Base-by-base conservation (phyloP, 495 filamentous ascomycete species). In the Aspergillus sclerotiicarbonarius region DNA sequence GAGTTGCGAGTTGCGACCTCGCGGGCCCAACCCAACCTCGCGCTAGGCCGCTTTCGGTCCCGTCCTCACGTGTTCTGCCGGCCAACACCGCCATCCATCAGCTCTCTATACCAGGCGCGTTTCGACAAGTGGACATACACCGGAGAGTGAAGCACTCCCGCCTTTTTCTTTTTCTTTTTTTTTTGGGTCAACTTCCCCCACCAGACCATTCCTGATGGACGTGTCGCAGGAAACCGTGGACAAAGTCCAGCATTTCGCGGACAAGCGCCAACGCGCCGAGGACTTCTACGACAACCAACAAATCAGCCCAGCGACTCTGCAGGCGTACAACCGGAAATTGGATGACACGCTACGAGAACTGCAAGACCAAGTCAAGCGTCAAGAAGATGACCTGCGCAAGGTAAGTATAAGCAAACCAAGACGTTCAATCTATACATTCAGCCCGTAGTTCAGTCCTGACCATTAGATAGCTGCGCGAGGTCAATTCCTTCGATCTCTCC, bases 271-370 rank as follows among this genome's bases (percentile, higher is more conserved):
- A 46, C 66, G 69, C 20, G 69, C 66, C 19, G 75, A 79, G 58
- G 63, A 59, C 12, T 66, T 70, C 53, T 71, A 73, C 51, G 63
- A 61, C 31, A 52, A 66, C 19, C 67, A 74, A 47, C 70, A 65
- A 29, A 63, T 74, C 31, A 71, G 65, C 54, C 51, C 63, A 25
- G 67, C 71, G 18, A 67, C 65, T 41, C 46, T 77, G 29, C 70
- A 75, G 53, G 65, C 62, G 18, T 80, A 80, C 61, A 68, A 73
- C 35, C 69, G 60, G 47, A 83, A 83, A 63, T 68, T 94, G 15
- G 84, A 89, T 52, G 77, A 78, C 7, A 90, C 89, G 1, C 50
- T 92, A 33, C 75, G 78, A 57, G 80, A 84, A 55, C 80, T 92
- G 3, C 83, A 87, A 68, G 77, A 76, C 20, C 82, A 79, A 66